phyloP scores from a whole-genome alignment of 768 basidiomycete genomes.

The Austroboletus eburneus region DNA sequence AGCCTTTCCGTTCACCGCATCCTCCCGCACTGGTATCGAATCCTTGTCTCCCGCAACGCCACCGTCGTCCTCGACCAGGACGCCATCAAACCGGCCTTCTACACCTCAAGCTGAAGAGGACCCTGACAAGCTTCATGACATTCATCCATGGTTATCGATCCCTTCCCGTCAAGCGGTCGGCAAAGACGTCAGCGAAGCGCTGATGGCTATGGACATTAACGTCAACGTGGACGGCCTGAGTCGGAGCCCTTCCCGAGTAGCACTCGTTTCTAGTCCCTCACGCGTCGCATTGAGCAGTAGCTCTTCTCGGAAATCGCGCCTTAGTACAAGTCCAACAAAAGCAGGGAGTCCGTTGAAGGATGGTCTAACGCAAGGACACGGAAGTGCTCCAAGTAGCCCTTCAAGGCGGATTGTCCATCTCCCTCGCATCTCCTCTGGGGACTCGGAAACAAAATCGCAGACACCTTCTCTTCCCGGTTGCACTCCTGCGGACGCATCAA shows the following conservation, averaged over 20 bases:
- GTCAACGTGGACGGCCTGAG: constrained; percentile 11
- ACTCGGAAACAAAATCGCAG: constrained; percentile 4
- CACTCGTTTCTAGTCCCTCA: constrained; percentile 20
- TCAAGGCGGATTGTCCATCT: constrained; percentile 18
- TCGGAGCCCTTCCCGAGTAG: constrained; percentile 22
- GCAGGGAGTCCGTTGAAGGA: constrained; percentile 18
- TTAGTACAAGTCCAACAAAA: constrained; percentile 22
- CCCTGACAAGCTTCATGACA: constrained; percentile 7
- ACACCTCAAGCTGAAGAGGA: constrained; percentile 17
- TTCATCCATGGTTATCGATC: constrained; percentile 31
- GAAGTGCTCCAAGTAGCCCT: constrained; percentile 20
- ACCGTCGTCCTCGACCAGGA: constrained; percentile 5
- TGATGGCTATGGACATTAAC: constrained; percentile 40
- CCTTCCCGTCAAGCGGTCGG: constrained; percentile 16
- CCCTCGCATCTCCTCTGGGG: constrained; percentile 18
- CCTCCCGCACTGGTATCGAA: constrained; percentile 1
- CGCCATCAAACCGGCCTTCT: constrained; percentile 15
- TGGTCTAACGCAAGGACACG: constrained; percentile 1
- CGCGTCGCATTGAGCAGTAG: constrained; percentile 17
- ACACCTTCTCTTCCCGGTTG: not conserved
- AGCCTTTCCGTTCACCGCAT: constrained; percentile 60
- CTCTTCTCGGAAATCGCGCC: constrained; percentile 22
- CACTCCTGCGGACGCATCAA: not conserved
- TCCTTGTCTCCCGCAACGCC: constrained; percentile 5
- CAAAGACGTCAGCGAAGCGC: constrained; percentile 23